Base-by-base conservation (phyloP, 2,329 filamentous ascomycete genomes). In the Helminthosporium solani region DNA sequence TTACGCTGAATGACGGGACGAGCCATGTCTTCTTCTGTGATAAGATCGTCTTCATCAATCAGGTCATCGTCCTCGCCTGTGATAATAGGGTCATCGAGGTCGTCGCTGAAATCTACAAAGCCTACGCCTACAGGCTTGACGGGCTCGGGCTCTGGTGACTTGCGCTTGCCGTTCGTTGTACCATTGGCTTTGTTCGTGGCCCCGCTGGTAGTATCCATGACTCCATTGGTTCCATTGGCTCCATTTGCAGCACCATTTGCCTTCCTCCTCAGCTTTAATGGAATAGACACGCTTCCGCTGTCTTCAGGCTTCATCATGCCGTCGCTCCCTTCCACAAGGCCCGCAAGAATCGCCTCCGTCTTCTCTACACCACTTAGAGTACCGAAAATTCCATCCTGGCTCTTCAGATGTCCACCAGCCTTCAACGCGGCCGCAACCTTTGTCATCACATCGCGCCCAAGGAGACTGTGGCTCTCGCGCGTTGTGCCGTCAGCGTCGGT, bases 31-130 rank as follows among this genome's bases (percentile, higher is more conserved):
- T 90, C 88, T 62, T 91, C 90, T 2, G 86, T 89, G 58, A 99
- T 76, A 25, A 99, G 77, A 8, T 84, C 85, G 62, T 96, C 87
- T 70, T 97, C 94, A 64, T 97, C 90, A 57, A 99, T 94, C 43
- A 95, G 73, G 44, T 95, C 91, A 54, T 95, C 90, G 58, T 90
- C 87, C 50, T 81, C 80, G 42, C 78, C 78, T 27, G 69, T 74
- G 47, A 74, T 80, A 63, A 73, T 61, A n/a, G 64, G 74, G 48
- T 73, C 72, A 52, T 76, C 77, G 46, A 85, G 76, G 54, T 88
- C 84, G 55, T 86, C 82, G 54, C 77, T 78, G 50, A 85, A 80
- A 60, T 87, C 84, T 30, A 88, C 80, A 55, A 70, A 70, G 44
- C 67, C 67, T n/a, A 69, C 66, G 9, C 64, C 66, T 1, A 42